Evolutionary conservation across 2,329 filamentous ascomycete species (phyloP), one percentile per base, ranked within the genome.

Genomic region (Aspergillus bombycis): DNA sequence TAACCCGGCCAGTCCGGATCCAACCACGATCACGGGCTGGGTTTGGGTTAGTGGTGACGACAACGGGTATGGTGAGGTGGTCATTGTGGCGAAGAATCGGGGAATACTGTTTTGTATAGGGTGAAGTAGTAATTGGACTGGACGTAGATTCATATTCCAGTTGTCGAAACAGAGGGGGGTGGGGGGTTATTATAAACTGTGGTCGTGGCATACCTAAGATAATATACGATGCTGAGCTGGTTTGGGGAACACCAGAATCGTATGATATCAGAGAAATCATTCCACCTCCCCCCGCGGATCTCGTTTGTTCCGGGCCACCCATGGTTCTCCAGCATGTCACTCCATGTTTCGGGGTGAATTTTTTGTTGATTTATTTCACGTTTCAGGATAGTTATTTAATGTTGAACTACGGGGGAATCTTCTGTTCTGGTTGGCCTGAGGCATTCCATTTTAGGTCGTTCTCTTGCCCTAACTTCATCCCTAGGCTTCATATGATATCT

Each of bases 1-100:
- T 0, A 90, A 80, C 3, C 88, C 88, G 7, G 88, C 87, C 0
- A 91, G 84, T 19, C 88, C 88, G 6, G 87, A 87, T 54, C 88
- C 88, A n/a, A 90, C 84, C 1, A 89, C 79, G 23, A 90, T 85
- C 21, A 88, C 85, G 32, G 59, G 55, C 11, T 52, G 48, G 48
- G 48, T 19, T 12, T 52, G 48, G 19, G 28, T 21, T 19, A 52
- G 11, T 32, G 48, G 9, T 2, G 48, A 32, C 16, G 48, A n/a
- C 16, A 52, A 21, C 16, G n/a, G 9, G 19, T 19, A 32, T 2
- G 48, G 9, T 32, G 48, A 52, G 16, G 48, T 12, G 19, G 28
- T 52, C 48, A 52, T 52, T 12, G 48, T 52, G n/a, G 48, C 6
- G 28, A 52, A 19, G 48, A 52, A n/a, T 52, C 28, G n/a, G 28